Evolutionary conservation across 805 yeast species (phyloP), one percentile per base, ranked within the genome.

Genomic region (Candida hispaniensis): DNA sequence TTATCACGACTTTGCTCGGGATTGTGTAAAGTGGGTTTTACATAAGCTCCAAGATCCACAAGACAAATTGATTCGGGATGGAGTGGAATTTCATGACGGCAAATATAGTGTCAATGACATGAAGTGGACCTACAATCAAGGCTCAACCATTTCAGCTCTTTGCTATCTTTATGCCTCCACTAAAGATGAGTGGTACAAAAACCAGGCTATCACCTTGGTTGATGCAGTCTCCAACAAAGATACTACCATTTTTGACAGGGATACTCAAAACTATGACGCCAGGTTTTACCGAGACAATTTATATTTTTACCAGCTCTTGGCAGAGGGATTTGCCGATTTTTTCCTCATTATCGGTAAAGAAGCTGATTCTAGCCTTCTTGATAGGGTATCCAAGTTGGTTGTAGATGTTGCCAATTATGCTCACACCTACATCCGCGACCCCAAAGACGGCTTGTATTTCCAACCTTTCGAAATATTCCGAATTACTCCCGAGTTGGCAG

Each of bases 311-410:
- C 83, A 75, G 50, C 60, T 76, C 44, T 56, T 76, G 32, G 61
- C 74, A 25, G 82, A 74, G 51, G 83, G 83, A 0, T 58, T 75
- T 30, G 78, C 79, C 4, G 82, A 76, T 50, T 76, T 71, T 52
- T 49, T 72, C 46, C 51, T 71, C 44, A 64, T 61, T 25, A 60
- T 71, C 34, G 74, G 69, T 14, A 45, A 52, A 14, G 47, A 47
- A 7, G 60, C 61, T 2, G 58, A 58, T 39, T 22, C 28, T 18
- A n/a, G n/a, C n/a, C n/a, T n/a, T n/a, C n/a, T n/a, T n/a, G n/a
- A n/a, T n/a, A 17, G 24, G 28, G 11, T 18, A 14, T 27, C 22
- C n/a, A 46, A 58, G 45, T 42, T 63, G 42, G 47, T 60, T 2
- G 41, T 43, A 3, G 47, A 50, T 19, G 41, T 41, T 28, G 43